Conservation (phyloP, 1,284 basidiomycete genomes). For the Ceratobasidium papillatum region DNA sequence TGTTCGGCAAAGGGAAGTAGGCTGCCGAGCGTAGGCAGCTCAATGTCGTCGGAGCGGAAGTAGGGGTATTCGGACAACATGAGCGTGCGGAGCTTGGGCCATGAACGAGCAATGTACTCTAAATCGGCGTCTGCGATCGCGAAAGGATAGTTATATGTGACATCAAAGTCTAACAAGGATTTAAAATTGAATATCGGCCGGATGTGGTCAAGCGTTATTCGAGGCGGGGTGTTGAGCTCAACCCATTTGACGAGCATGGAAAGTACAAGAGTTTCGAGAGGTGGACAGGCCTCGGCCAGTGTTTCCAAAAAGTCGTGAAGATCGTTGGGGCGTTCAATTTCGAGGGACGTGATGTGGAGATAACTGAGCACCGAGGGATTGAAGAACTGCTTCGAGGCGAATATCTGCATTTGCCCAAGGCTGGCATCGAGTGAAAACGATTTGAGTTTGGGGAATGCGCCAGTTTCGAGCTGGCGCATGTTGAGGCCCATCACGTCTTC, state of each 20-base stretch:
- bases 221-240: constrained; percentile 33
- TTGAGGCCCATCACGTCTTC: constrained; percentile 37
- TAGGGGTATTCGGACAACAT: constrained; percentile 40
- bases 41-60: constrained; percentile 40
- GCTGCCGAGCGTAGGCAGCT: constrained; percentile 32
- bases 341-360: constrained; percentile 35
- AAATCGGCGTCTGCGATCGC: constrained; percentile 28
- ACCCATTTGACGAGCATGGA: constrained; percentile 40
- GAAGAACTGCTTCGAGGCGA: constrained; percentile 25
- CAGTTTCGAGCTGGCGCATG: constrained; percentile 32
- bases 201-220: constrained; percentile 38
- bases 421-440: constrained; percentile 34
- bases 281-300: constrained; percentile 30
- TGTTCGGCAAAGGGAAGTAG: constrained; percentile 36
- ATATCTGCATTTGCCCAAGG: constrained; percentile 30
- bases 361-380: constrained; percentile 33
- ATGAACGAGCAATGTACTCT: constrained; percentile 34
- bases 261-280: constrained; percentile 30
- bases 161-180: constrained; percentile 33
- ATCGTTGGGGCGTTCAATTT: constrained; percentile 38
- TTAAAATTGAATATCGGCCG: constrained; percentile 26
- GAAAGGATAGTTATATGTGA: constrained; percentile 39
- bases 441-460: constrained; percentile 31
- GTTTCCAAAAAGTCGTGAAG: constrained; percentile 36
- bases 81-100: constrained; percentile 34